Evolutionary conservation across 305 asterid species (phyloP).

Genomic region (Caryopteris hybrid): DNA sequence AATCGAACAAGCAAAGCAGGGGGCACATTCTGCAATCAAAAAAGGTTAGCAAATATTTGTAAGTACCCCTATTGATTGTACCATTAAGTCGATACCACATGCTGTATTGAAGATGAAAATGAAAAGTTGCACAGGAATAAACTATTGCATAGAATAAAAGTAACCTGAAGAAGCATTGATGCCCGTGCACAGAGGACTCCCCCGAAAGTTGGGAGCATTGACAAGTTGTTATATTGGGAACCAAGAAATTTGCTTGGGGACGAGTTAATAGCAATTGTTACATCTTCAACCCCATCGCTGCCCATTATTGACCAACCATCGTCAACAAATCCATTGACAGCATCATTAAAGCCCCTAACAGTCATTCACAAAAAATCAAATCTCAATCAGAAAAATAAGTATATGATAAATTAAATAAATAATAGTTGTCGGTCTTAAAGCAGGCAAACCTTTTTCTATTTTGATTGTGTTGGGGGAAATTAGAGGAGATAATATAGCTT

Average conservation of each 20-base stretch:
- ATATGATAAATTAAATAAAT: neutral
- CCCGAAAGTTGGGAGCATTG: slow-evolving; percentile 74
- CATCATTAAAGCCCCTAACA: slow-evolving; percentile 91
- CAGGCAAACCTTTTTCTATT: neutral
- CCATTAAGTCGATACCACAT: neutral
- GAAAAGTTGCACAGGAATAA: too few species aligned
- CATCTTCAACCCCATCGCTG: slow-evolving; percentile 86
- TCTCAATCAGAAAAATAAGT: slow-evolving; percentile 3
- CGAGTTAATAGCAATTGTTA: slow-evolving; percentile 76
- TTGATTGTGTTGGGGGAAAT: neutral
- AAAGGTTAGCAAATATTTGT: neutral
- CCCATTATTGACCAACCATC: slow-evolving; percentile 93
- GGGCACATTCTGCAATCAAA: slow-evolving; percentile 64
- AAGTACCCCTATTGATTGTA: neutral
- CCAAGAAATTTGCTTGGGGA: slow-evolving; percentile 78
- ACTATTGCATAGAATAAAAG: too few species aligned
- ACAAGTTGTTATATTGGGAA: slow-evolving; percentile 55
- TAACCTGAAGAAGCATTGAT: slow-evolving; percentile 96
- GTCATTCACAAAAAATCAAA: neutral
- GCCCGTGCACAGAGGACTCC: slow-evolving; percentile 96
- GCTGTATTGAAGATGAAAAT: too few species aligned
- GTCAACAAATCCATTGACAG: slow-evolving; percentile 86
- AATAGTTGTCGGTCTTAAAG: neutral
- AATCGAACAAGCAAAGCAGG: slow-evolving; percentile 93
- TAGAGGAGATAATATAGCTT: slow-evolving; percentile 7